Evolutionary conservation across 1,139 yeast genomes (phyloP).

Genomic region (Scheffersomyces cryptocercus): DNA sequence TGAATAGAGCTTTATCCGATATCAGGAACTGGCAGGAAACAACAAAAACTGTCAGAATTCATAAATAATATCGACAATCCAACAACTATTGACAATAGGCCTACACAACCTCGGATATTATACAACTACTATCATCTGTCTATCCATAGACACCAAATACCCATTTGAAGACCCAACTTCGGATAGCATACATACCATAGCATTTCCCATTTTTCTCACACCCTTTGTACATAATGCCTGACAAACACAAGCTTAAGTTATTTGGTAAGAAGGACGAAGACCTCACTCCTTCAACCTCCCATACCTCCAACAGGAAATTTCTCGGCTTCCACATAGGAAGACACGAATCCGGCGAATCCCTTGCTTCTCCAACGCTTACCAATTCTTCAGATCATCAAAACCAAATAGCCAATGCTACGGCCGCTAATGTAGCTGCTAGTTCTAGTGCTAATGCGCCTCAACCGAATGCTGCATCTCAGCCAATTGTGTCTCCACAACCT

Average conservation of each 20-base stretch:
- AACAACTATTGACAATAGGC: no score
- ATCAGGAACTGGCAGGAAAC: no score
- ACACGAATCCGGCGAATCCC: constrained; percentile 39
- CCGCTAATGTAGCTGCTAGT: background rate
- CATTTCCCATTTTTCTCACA: no score
- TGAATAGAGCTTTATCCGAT: no score
- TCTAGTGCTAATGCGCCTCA: background rate
- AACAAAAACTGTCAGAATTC: no score
- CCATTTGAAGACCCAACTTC: no score
- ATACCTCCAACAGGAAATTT: constrained; percentile 31
- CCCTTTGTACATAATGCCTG: constrained; percentile 35
- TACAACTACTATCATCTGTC: no score
- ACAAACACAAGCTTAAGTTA: constrained; percentile 47
- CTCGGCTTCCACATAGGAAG: constrained; percentile 41
- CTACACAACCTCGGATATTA: no score
- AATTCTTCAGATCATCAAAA: constrained; percentile 22
- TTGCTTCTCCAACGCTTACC: constrained; percentile 34
- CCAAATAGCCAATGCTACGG: background rate
- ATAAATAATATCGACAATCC: no score
- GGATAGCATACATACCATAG: no score
- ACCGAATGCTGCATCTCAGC: background rate
- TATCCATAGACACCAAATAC: no score
- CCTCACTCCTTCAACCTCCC: constrained; percentile 35
- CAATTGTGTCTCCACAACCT: constrained; percentile 1
- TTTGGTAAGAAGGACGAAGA: constrained; percentile 26